Conservation (phyloP, 306 rosid genomes). For the Rosa persica region DNA sequence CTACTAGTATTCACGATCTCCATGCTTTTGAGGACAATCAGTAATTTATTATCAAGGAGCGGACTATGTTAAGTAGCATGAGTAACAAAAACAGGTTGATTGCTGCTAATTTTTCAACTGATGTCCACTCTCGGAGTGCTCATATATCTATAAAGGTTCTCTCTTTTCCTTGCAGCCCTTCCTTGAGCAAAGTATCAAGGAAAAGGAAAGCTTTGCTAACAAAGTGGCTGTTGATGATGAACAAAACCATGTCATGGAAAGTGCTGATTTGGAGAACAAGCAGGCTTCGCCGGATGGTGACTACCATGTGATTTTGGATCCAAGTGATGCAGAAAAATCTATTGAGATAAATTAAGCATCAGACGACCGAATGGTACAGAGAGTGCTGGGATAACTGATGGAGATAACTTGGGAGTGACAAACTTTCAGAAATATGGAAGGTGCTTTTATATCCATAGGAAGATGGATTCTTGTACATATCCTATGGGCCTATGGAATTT, state of each 20-base stretch:
- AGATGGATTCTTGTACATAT: constrained; percentile 1
- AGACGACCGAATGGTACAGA: background rate
- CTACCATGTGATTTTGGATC: background rate
- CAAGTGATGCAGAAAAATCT: background rate
- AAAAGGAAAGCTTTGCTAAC: constrained; percentile 10
- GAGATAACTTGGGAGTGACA: background rate
- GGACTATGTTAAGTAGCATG: background rate
- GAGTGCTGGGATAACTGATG: background rate
- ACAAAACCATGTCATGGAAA: background rate
- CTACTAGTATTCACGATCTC: background rate
- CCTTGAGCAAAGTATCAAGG: constrained; percentile 34
- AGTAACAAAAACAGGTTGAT: background rate
- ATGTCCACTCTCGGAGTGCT: background rate
- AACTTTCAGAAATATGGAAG: background rate
- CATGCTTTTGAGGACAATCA: background rate
- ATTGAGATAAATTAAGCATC: background rate
- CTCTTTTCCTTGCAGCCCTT: constrained; percentile 23
- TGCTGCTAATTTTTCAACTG: background rate
- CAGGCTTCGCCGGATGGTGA: background rate
- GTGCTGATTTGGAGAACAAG: background rate
- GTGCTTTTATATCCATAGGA: background rate
- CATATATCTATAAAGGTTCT: background rate
- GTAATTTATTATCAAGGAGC: background rate
- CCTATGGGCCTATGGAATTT: background rate
- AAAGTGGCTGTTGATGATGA: background rate